Conservation (phyloP, 768 basidiomycete genomes). For the Melanogaster broomeanus region DNA sequence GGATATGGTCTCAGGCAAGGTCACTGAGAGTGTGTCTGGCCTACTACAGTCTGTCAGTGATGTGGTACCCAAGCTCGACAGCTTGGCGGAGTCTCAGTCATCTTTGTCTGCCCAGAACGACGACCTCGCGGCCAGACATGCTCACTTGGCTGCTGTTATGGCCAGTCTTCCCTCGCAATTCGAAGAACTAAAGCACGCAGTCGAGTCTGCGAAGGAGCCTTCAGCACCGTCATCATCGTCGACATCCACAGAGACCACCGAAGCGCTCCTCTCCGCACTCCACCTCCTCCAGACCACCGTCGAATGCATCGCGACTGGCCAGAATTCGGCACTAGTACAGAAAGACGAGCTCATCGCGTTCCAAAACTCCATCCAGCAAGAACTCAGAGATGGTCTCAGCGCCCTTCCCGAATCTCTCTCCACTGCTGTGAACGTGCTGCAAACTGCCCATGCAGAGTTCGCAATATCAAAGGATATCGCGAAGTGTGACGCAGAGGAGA, state of each 20-base stretch:
- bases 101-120: slow-evolving; percentile 39
- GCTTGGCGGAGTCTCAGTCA: slow-evolving; percentile 45
- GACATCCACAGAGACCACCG: slow-evolving; percentile 13
- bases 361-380: slow-evolving; percentile 55
- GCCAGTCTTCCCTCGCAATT: slow-evolving; percentile 51
- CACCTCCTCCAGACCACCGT: slow-evolving; percentile 48
- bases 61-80: slow-evolving; percentile 41
- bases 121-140: slow-evolving; percentile 41
- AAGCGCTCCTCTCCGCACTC: slow-evolving; percentile 37
- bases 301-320: slow-evolving; percentile 51
- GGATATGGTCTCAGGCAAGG: slow-evolving; percentile 55
- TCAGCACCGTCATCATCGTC: slow-evolving; percentile 19
- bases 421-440: slow-evolving; percentile 53
- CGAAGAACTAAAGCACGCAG: slow-evolving; percentile 41
- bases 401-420: slow-evolving; percentile 61
- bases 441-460: slow-evolving; percentile 64
- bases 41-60: slow-evolving; percentile 43
- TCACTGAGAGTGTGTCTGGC: slow-evolving; percentile 53
- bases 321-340: slow-evolving; percentile 49
- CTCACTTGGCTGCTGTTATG: slow-evolving; percentile 42
- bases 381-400: slow-evolving; percentile 53
- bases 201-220: slow-evolving; percentile 35
- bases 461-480: slow-evolving; percentile 54
- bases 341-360: slow-evolving; percentile 49
- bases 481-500: slow-evolving; percentile 69